Evolutionary conservation across 345 rosid genomes (phyloP), one percentile per base, ranked within the genome.

Genomic region (Raphanus raphanistrum): DNA sequence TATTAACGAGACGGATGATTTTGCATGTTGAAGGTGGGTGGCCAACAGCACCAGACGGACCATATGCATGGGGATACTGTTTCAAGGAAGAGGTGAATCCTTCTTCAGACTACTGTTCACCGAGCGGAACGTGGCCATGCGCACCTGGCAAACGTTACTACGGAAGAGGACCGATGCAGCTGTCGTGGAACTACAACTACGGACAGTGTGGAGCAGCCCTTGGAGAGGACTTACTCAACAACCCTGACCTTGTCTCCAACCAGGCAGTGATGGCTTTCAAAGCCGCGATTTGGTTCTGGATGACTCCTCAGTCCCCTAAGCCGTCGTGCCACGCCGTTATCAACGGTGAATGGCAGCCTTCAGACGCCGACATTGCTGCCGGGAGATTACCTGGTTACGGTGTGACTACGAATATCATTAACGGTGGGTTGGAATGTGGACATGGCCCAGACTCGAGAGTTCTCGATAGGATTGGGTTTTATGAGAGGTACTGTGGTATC

Each of bases 271-370:
- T 84, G 6, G 84, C 97, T 43, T 91, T 90, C 84, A 88, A 91
- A 82, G 63, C 94, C 25, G 94, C 92, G 0, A 54, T 88, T 1
- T 91, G 92, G 94, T 91, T 85, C 71, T 89, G 94, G 97, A 89
- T 84, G 94, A 88, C 92, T 15, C 76, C 88, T 10, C 92, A 85
- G 50, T 55, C 84, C 1, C 86, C 87, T 0, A 89, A 86, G 63
- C 93, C 93, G 0, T 86, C 93, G 7, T 85, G 92, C 82, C 97
- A 91, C 10, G 64, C 77, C 0, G 97, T 86, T 55, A 89, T 89
- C 31, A 71, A 55, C 0, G 90, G 87, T 3, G 71, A 61, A 0
- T 89, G 93, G 93, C 43, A 59, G 48, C 89, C 93, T 0, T 84
- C 91, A 6, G 70, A 11, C 0, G 86, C 83, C 0, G 92, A 84